Base-by-base conservation (phyloP, 2,329 filamentous ascomycete species). In the Aspergillus jensenii region DNA sequence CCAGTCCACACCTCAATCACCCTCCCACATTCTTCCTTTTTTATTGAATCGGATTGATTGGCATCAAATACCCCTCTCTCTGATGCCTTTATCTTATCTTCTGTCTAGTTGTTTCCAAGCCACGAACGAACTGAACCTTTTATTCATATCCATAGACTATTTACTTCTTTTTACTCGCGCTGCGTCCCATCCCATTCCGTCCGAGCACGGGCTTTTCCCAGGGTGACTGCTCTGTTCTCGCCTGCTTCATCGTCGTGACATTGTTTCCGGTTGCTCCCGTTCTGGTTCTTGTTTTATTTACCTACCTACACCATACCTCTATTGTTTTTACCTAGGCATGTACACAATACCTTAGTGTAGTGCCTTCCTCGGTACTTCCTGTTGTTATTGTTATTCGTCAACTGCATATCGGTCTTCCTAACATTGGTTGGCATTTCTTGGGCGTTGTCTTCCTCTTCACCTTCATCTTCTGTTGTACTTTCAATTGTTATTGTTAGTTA, bases 391-490 rank as follows among this genome's bases (percentile, higher is more conserved):
- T 52, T 43, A 25, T 44, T 46, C 27, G 40, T 53, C 51, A 46
- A 43, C 50, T 60, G 62, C 62, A 64, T 52, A 52, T 52, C 37
- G 48, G 48, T 59, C 45, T 56, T 50, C 52, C 41, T 51, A 45
- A 55, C 55, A 55, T 62, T 55, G 60, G 50, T 57, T 46, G 60
- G 62, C 53, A 60, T 64, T 62, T 40, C n/a, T 40, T 37, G 62
- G 62, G 25, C 52, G 53, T 41, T 31, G 52, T 39, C 37, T 53
- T n/a, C 31, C 44, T 9, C n/a, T 41, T 58, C 11, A 35, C 35
- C 23, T 55, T 9, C 21, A 45, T 58, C 11, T 41, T 47, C 23
- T 55, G n/a, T 48, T 39, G 41, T 45, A 5, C 19, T 35, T 52
- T 43, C 27, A 15, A 15, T 31, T 52, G 17, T 19, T 21, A 12